phyloP scores from a whole-genome alignment of 2,329 filamentous ascomycete genomes.

The Botryotinia convoluta region DNA sequence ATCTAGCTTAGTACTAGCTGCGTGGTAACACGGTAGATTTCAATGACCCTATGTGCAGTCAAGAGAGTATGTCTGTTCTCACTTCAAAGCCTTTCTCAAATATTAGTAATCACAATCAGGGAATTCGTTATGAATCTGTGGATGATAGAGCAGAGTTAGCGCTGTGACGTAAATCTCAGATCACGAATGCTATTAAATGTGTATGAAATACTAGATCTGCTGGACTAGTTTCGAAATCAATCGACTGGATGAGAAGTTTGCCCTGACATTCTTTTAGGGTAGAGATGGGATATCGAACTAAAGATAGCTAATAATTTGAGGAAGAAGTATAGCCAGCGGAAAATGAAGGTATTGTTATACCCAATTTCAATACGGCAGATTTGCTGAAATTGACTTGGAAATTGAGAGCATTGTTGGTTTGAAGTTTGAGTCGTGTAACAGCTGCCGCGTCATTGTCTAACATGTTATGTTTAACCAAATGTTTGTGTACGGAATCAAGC shows the following conservation, averaged over 20 bases:
- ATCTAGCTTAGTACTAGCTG: not conserved
- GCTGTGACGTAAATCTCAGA: too few species aligned
- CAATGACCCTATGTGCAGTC: too few species aligned
- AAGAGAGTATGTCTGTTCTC: too few species aligned
- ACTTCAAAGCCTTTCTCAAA: too few species aligned
- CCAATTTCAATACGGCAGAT: rapidly evolving
- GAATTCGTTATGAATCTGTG: too few species aligned
- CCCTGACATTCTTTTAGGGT: not conserved
- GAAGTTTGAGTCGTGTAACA: not conserved
- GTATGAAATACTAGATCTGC: too few species aligned
- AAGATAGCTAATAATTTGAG: not conserved
- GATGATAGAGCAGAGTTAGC: too few species aligned
- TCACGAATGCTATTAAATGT: too few species aligned
- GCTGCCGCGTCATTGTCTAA: not conserved
- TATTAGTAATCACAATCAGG: too few species aligned
- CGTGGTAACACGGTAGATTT: rapidly evolving
- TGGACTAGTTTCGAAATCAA: too few species aligned
- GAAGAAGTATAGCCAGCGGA: rapidly evolving
- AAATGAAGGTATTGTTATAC: not conserved
- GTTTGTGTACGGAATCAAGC: not conserved
- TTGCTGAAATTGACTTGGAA: not conserved
- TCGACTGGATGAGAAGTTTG: not conserved
- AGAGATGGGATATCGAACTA: rapidly evolving
- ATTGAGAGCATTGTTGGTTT: not conserved
- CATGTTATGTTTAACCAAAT: rapidly evolving